Evolutionary conservation across 78 protist species (phyloP).

Genomic region (Speleostelium caveatum): DNA sequence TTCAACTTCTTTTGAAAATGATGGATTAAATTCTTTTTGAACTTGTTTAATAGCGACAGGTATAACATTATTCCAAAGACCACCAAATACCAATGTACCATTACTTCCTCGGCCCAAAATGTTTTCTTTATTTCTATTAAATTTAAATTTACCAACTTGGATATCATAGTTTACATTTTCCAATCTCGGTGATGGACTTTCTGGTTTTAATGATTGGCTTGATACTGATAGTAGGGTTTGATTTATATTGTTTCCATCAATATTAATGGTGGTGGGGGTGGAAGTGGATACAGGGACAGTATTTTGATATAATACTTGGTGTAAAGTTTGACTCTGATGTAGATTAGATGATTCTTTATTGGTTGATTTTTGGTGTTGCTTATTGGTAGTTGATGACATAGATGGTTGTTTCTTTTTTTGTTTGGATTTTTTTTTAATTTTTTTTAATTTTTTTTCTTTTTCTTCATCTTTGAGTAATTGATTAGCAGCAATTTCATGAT

Average conservation of each 20-base stretch:
- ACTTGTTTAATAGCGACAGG: conserved; percentile 70
- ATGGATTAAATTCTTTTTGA: conserved; percentile 48
- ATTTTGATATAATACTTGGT: background rate
- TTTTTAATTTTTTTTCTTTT: too few species aligned
- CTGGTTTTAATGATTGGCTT: background rate
- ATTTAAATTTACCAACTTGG: conserved; percentile 74
- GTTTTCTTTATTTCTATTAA: conserved; percentile 23
- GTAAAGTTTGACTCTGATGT: background rate
- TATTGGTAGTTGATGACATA: background rate
- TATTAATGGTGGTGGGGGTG: background rate
- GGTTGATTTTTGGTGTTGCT: background rate
- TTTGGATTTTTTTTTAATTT: background rate
- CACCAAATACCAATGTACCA: conserved; percentile 62
- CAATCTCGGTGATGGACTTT: background rate
- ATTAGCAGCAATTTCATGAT: too few species aligned
- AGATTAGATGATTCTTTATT: background rate
- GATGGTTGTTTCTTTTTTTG: background rate
- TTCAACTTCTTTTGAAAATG: conserved; percentile 38
- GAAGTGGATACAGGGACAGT: background rate
- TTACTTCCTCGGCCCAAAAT: conserved; percentile 66
- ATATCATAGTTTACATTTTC: background rate
- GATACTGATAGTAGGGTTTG: background rate
- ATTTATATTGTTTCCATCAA: background rate
- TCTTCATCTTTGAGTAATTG: background rate
- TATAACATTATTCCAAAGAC: conserved; percentile 46